Evolutionary conservation across 2,329 filamentous ascomycete species (phyloP).

Genomic region (Aureobasidium pullulans): DNA sequence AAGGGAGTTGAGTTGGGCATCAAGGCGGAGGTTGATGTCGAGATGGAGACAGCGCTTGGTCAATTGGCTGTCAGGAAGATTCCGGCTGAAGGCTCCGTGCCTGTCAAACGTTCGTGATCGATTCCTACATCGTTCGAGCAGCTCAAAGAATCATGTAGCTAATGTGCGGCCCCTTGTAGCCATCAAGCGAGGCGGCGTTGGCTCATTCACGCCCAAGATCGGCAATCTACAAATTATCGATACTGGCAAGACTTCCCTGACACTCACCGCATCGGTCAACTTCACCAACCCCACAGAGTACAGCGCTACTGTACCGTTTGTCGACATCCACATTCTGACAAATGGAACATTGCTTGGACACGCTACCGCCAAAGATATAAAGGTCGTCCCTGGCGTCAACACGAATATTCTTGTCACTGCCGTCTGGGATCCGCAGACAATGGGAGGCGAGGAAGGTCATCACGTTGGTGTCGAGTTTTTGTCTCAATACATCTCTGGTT

Average conservation of each 20-base stretch:
- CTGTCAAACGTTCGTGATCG: slow-evolving; percentile 79
- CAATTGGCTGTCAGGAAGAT: slow-evolving; percentile 73
- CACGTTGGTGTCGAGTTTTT: slow-evolving; percentile 63
- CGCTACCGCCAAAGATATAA: slow-evolving; percentile 57
- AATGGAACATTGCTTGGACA: slow-evolving; percentile 71
- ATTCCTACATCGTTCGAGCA: slow-evolving; percentile 12
- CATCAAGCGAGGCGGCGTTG: slow-evolving; percentile 34
- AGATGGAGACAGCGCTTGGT: slow-evolving; percentile 74
- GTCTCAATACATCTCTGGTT: slow-evolving; percentile 77
- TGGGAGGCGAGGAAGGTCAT: slow-evolving; percentile 55
- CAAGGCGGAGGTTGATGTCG: slow-evolving; percentile 72
- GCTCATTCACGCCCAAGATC: slow-evolving; percentile 55
- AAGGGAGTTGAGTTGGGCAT: slow-evolving; percentile 65
- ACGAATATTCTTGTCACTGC: slow-evolving; percentile 59
- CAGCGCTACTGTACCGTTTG: slow-evolving; percentile 70
- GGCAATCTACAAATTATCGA: slow-evolving; percentile 64
- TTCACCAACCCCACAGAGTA: slow-evolving; percentile 88
- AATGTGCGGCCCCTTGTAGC: slow-evolving; percentile 21
- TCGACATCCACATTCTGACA: slow-evolving; percentile 67
- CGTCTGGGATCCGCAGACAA: slow-evolving; percentile 62
- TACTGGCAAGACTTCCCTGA: slow-evolving; percentile 64
- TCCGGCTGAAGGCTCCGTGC: slow-evolving; percentile 74
- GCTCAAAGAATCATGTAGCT: slow-evolving; percentile 21
- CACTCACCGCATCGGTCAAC: slow-evolving; percentile 65
- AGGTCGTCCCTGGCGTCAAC: slow-evolving; percentile 63